phyloP scores from a whole-genome alignment of 108 stramenopile genomes.

The Stephanodiscus triporus region DNA sequence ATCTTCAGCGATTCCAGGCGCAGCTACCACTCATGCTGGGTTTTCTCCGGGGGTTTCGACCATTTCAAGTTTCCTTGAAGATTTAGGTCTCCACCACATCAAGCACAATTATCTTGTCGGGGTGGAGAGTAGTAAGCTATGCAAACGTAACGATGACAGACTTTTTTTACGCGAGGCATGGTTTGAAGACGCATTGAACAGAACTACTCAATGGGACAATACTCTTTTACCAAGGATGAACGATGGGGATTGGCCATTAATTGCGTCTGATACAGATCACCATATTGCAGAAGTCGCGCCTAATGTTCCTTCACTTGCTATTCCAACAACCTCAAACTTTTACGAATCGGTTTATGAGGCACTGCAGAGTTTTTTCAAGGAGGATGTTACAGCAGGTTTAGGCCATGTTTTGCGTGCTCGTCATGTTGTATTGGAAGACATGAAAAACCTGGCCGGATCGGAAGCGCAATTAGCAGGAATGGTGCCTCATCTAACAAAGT shows the following conservation, averaged over 20 bases:
- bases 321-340: conserved; percentile 8
- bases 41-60: conserved; percentile 4
- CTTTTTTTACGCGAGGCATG: conserved; percentile 59
- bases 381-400: conserved; percentile 32
- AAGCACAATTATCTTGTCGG: conserved; percentile 41
- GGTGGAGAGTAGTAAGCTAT: conserved; percentile 4
- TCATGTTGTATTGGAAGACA: conserved; percentile 35
- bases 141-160: conserved; percentile 1
- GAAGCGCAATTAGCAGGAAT: conserved; percentile 36
- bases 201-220: conserved; percentile 40
- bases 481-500: conserved; percentile 28
- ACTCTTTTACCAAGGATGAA: conserved; percentile 26
- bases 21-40: not conserved
- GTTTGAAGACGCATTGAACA: conserved; percentile 64
- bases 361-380: conserved; percentile 25
- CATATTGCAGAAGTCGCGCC: not conserved
- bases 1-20: not conserved
- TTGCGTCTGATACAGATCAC: not conserved
- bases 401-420: conserved; percentile 27
- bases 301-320: conserved; percentile 7
- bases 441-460: conserved; percentile 34
- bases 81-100: conserved; percentile 45
- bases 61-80: conserved; percentile 36
- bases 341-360: conserved; percentile 37
- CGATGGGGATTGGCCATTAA: not conserved